These are phyloP conservation scores for Codiaeum variegatum DNA, from an alignment of 441 rosid genomes.

Conservation along the genomic window DNA sequence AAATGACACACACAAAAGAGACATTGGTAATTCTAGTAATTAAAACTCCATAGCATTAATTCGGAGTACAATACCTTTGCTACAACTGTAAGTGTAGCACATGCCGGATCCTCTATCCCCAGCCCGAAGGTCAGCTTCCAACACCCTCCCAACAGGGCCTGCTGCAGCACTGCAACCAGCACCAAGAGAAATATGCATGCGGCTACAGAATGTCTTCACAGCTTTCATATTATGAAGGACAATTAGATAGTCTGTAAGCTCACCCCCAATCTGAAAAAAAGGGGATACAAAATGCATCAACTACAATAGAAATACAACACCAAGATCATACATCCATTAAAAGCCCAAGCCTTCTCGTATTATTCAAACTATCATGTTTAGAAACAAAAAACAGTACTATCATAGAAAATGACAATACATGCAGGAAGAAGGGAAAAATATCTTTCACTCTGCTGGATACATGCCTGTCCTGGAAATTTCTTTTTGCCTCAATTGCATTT, in stretches of 20 bases:
- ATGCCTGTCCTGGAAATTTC: background rate
- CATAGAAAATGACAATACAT: background rate
- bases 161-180: constrained; percentile 98
- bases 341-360: background rate
- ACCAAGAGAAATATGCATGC: constrained; percentile 92
- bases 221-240: constrained; percentile 89
- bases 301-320: background rate
- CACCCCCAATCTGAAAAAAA: constrained; percentile 72
- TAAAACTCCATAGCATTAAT: background rate
- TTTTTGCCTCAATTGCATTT: background rate
- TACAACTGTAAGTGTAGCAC: constrained; percentile 95
- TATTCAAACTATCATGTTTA: constrained; percentile 5
- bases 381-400: background rate
- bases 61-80: constrained; percentile 58
- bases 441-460: background rate
- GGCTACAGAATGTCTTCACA: constrained; percentile 91
- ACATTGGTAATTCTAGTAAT: background rate
- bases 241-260: constrained; percentile 86
- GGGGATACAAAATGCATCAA: constrained; percentile 4
- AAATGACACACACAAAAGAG: background rate
- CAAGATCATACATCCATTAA: background rate
- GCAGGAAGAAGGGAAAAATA: background rate
- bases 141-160: constrained; percentile 93
- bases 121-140: constrained; percentile 93
- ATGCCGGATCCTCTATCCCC: constrained; percentile 93